A percentile compares a stretch with the other conserved stretches of the same genome.
phyloP scores from a whole-genome alignment of 495 filamentous ascomycete species.

The Staphylotrichum longicolle region DNA sequence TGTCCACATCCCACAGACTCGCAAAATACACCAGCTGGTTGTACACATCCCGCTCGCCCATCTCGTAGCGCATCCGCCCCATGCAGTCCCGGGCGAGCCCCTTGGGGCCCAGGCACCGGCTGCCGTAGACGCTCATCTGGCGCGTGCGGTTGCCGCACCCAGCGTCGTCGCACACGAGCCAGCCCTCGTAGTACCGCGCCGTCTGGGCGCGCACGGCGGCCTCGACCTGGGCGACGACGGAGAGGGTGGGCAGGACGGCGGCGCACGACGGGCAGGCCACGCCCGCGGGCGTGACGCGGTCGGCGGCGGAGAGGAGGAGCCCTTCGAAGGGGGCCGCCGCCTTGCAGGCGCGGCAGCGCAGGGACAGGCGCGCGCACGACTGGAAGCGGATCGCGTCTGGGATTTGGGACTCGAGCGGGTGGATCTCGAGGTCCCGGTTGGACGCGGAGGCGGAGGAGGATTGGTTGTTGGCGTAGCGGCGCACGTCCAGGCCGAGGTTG shows the following conservation, averaged over 20 bases:
- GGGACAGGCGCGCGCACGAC: conserved; percentile 65
- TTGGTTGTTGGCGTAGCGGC: conserved; percentile 65
- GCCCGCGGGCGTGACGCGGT: conserved; percentile 66
- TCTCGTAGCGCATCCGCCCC: conserved; percentile 88
- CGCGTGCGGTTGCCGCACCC: conserved; percentile 83
- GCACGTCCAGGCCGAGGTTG: conserved; percentile 85
- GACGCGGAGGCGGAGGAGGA: conserved; percentile 19
- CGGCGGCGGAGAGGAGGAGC: conserved; percentile 44
- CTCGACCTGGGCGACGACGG: conserved; percentile 82
- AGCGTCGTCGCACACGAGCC: conserved; percentile 85
- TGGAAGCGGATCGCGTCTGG: conserved; percentile 84
- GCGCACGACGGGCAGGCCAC: conserved; percentile 63
- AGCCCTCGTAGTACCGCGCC: conserved; percentile 85
- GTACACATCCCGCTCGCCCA: conserved; percentile 83
- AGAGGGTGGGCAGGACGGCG: conserved; percentile 64
- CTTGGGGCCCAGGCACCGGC: conserved; percentile 80
- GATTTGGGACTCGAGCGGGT: conserved; percentile 89
- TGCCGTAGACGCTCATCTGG: conserved; percentile 89
- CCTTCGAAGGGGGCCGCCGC: conserved; percentile 71
- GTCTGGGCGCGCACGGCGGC: conserved; percentile 72
- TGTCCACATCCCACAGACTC: conserved; percentile 84
- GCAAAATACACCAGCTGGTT: conserved; percentile 92
- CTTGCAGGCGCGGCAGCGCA: conserved; percentile 82
- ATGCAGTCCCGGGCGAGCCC: conserved; percentile 77
- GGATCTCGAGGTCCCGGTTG: conserved; percentile 65